Base-by-base conservation (phyloP, 495 filamentous ascomycete genomes). In the Astrothelium subdiscretum region DNA sequence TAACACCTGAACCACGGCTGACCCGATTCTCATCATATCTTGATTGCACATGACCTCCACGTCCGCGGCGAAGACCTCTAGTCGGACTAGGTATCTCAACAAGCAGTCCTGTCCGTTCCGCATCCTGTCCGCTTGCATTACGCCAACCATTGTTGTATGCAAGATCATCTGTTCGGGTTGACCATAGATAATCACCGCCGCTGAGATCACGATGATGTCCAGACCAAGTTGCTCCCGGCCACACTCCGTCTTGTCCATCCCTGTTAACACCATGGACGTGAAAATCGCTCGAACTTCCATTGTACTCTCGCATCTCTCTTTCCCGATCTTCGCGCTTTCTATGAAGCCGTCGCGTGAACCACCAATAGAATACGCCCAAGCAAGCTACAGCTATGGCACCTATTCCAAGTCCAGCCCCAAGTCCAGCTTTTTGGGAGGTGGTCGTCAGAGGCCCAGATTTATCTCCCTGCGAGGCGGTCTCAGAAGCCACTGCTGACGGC, bases 361-460 rank as follows among this genome's bases (percentile, higher is more conserved):
- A 82, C 63, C 85, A 77, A 68, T 76, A 84, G 29, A 84, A 69
- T 2, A 82, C 57, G 3, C 83, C 64, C 2, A 83, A 68, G 0
- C 74, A 70, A 2, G 84, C 66, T 6, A 85, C 69, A 2, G 83
- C 77, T 3, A 82, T 75, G 2, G 87, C 69, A 1, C 87, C 87
- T 24, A 95, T 66, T 6, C 86, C 87, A 1, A 96, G 64, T 0
- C 92, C 90, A n/a, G 85, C 78, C 6, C 89, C 90, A 0, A 96
- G 77, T 8, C 85, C 87, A 18, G 81, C 77, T 60, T 86, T 83
- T 65, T 85, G 75, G 3, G 76, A 74, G 4, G 73, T 70, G 3
- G 74, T 65, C 63, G 68, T 65, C 2, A 73, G 32, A 63, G 65
- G 32, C 51, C 65, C 74, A 13, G n/a, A 52, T 5, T 59, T 58